Evolutionary conservation across 2,329 filamentous ascomycete species (phyloP), one percentile per base, ranked within the genome.

Genomic region (Chaetomium sp.): DNA sequence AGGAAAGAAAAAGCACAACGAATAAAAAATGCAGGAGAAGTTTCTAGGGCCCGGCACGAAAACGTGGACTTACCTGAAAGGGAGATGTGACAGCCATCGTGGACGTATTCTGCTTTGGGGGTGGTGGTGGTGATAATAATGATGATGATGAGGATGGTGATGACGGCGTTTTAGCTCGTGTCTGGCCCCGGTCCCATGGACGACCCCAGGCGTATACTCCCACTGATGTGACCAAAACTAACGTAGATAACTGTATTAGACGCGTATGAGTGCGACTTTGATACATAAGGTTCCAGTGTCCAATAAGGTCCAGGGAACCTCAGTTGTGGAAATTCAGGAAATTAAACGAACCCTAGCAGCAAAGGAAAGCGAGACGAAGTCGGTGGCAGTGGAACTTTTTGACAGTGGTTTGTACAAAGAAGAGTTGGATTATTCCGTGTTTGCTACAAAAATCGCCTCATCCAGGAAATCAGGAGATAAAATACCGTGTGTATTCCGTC

Each of bases 21-120:
- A 27, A 27, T 3, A 27, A 35, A 6, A 32, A 59, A 49, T 43
- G 48, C 41, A 44, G 14, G 12, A 10, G 40, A 42, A 6, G 9
- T 47, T 12, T 27, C 19, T 14, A 33, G 55, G 38, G 49, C 49
- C 40, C 5, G 9, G 5, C 5, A 42, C 42, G 40, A 19, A 10
- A 27, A 40, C 19, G 8, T 38, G 11, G 11, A 62, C 66, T 52
- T 57, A 78, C 76, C 72, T 76, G 73, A 56, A 78, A 79, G 52
- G 73, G 72, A 62, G 75, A 71, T 43, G 70, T 70, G 49, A 71
- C 70, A 37, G 74, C 68, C 75, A 77, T 78, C 52, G 66, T 75
- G 65, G 46, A 61, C 49, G 52, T 48, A 35, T 55, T 60, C 7
- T 42, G 56, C n/a, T 48, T 55, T 37, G 47, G 36, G 7, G 45